phyloP scores from a whole-genome alignment of 2,329 filamentous ascomycete genomes.

The Trichoderma cornu-damae region DNA sequence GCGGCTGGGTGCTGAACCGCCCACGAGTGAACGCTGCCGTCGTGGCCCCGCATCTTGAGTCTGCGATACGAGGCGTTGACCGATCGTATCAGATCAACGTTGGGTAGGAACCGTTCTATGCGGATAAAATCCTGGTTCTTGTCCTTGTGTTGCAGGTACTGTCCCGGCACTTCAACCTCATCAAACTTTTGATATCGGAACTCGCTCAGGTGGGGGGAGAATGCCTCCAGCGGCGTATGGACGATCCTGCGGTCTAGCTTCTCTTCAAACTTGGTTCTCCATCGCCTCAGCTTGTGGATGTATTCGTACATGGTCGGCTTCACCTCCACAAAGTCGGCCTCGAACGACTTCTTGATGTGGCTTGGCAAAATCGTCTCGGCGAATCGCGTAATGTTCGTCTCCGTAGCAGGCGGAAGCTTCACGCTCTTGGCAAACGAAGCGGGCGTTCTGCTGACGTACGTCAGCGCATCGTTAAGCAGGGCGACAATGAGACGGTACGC shows the following conservation, averaged over 20 bases:
- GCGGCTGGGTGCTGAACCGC: slow-evolving; percentile 94
- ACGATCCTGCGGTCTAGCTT: slow-evolving; percentile 81
- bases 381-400: slow-evolving; percentile 94
- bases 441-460: slow-evolving; percentile 85
- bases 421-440: slow-evolving; percentile 83
- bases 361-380: slow-evolving; percentile 91
- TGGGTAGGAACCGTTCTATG: slow-evolving; percentile 93
- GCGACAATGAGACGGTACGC: slow-evolving; percentile 97
- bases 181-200: slow-evolving; percentile 98
- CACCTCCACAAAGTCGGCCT: slow-evolving; percentile 90
- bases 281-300: slow-evolving; percentile 91
- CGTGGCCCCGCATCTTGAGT: slow-evolving; percentile 92
- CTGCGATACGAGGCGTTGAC: slow-evolving; percentile 88
- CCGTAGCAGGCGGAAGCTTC: slow-evolving; percentile 82
- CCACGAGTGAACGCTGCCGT: slow-evolving; percentile 95
- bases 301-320: slow-evolving; percentile 99
- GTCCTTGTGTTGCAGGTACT: slow-evolving; percentile 95
- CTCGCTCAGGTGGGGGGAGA: slow-evolving; percentile 87
- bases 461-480: slow-evolving; percentile 87
- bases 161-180: slow-evolving; percentile 94
- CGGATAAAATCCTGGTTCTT: slow-evolving; percentile 99
- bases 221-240: slow-evolving; percentile 71
- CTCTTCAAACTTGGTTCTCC: slow-evolving; percentile 97
- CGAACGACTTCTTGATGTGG: slow-evolving; percentile 94
- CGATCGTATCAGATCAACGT: slow-evolving; percentile 86